A percentile compares a stretch with the other conserved stretches of the same genome.
Evolutionary conservation across 225 moss, liverwort and hornwort species (phyloP).

Genomic region (Polytrichum formosum): DNA sequence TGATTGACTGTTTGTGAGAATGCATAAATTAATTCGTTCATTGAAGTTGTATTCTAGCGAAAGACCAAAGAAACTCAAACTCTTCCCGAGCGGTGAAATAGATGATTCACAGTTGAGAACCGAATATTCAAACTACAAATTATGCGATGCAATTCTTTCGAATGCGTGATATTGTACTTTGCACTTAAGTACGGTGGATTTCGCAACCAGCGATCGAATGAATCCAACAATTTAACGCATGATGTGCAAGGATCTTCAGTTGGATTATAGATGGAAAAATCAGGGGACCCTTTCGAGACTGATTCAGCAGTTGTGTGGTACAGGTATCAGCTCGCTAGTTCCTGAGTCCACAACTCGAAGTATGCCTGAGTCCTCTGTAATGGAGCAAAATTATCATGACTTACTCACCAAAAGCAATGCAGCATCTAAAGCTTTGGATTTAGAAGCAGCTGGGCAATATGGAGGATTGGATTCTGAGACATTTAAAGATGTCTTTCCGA

Average conservation of each 20-base stretch:
- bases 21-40: background rate
- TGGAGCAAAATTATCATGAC: background rate
- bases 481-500: constrained; percentile 36
- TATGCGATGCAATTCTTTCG: no score
- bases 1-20: background rate
- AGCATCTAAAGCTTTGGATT: background rate
- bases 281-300: background rate
- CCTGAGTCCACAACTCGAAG: background rate
- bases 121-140: no score
- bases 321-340: background rate
- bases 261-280: background rate
- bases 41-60: background rate
- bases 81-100: no score
- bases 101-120: no score
- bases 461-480: constrained; percentile 11
- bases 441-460: constrained; percentile 5
- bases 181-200: no score
- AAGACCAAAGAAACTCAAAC: no score
- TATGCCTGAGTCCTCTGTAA: background rate
- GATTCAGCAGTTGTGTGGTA: background rate
- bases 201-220: no score
- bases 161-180: no score
- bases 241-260: background rate
- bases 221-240: no score
- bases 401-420: background rate